phyloP scores from a whole-genome alignment of 108 stramenopile genomes.

The Chaetoceros tenuissimus region DNA sequence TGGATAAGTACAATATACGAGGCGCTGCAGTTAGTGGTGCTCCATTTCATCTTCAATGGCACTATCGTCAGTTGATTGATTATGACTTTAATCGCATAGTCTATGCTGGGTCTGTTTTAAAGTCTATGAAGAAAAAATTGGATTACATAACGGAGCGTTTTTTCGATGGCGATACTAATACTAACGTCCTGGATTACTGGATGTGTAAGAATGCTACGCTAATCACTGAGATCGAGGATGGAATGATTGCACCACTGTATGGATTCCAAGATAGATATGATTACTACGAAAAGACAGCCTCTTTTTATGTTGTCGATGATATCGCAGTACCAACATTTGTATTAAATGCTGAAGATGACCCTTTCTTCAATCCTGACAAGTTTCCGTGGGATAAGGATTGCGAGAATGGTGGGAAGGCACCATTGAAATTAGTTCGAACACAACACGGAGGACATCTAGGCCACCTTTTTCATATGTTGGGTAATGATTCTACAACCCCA shows the following conservation, averaged over 20 bases:
- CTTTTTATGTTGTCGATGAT: slow-evolving; percentile 32
- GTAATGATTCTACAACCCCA: slow-evolving; percentile 10
- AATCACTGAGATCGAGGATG: slow-evolving; percentile 70
- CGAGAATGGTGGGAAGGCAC: slow-evolving; percentile 25
- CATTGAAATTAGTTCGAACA: slow-evolving; percentile 43
- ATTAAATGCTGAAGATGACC: slow-evolving; percentile 69
- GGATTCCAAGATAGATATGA: slow-evolving; percentile 58
- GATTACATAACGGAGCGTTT: slow-evolving; percentile 29
- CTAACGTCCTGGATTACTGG: slow-evolving; percentile 34
- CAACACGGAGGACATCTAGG: slow-evolving; percentile 70
- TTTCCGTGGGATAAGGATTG: slow-evolving; percentile 30
- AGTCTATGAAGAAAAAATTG: slow-evolving; percentile 35
- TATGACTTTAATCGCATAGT: slow-evolving; percentile 50
- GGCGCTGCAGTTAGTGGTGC: slow-evolving; percentile 82
- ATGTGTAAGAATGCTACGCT: slow-evolving; percentile 33
- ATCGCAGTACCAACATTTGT: slow-evolving; percentile 62
- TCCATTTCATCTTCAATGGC: slow-evolving; percentile 61
- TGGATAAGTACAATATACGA: slow-evolving; percentile 37
- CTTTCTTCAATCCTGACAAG: slow-evolving; percentile 55
- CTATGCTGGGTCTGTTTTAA: slow-evolving; percentile 43
- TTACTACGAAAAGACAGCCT: slow-evolving; percentile 63
- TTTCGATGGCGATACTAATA: slow-evolving; percentile 26
- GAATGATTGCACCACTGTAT: slow-evolving; percentile 57
- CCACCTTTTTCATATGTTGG: slow-evolving; percentile 23
- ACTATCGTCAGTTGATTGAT: slow-evolving; percentile 33